Conservation (phyloP, 1,284 basidiomycete genomes). For the Tilletia walkeri region DNA sequence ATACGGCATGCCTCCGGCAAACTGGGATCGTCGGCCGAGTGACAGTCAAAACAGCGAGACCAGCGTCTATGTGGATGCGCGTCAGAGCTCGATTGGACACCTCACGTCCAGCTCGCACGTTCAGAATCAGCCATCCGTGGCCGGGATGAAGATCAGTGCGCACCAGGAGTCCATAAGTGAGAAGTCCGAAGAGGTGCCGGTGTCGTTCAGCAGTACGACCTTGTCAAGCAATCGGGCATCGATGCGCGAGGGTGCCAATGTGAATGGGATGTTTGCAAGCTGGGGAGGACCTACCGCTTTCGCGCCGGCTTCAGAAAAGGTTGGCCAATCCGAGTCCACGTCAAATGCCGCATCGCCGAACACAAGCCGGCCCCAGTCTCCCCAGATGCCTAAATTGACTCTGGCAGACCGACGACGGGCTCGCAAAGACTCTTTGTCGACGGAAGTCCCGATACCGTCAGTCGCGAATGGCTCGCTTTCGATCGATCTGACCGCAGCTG, state of each 20-base stretch:
- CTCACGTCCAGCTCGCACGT: no score
- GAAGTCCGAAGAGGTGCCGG: no score
- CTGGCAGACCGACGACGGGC: background rate
- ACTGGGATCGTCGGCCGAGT: background rate
- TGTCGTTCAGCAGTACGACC: background rate
- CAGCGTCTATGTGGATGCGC: background rate
- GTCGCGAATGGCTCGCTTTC: background rate
- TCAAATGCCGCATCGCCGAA: background rate
- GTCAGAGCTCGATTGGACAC: conserved; percentile 3
- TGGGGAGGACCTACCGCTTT: no score
- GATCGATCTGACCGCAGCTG: background rate
- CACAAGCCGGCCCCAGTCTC: background rate
- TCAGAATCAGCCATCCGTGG: no score
- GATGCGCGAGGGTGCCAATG: no score
- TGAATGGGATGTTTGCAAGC: no score
- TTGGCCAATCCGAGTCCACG: background rate
- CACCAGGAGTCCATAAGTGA: no score
- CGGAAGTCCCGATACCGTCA: no score
- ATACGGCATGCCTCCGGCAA: background rate
- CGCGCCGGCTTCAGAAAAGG: background rate
- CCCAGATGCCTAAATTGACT: background rate
- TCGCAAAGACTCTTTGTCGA: background rate
- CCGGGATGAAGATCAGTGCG: no score
- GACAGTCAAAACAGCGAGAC: conserved; percentile 4
- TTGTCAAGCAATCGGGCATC: background rate